These are phyloP conservation scores for Rhamnella rubrinervis DNA, from an alignment of 331 rosid species.

Conservation along the genomic window DNA sequence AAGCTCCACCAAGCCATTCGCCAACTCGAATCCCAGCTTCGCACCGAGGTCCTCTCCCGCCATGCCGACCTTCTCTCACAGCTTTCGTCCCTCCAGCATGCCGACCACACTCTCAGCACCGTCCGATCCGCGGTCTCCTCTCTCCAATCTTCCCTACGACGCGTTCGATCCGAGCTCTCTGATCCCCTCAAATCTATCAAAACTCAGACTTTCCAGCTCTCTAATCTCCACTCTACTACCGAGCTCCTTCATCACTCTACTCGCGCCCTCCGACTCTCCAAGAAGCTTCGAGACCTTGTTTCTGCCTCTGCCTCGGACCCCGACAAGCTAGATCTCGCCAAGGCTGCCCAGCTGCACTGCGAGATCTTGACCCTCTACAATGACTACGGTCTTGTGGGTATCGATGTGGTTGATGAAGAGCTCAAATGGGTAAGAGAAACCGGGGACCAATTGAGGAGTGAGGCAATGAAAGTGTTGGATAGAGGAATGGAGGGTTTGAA, in stretches of 20 bases:
- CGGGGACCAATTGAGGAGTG: slow-evolving; percentile 66
- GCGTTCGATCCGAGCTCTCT: slow-evolving; percentile 86
- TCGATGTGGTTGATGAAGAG: slow-evolving; percentile 76
- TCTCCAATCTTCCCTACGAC: slow-evolving; percentile 87
- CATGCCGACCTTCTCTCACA: slow-evolving; percentile 86
- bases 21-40: slow-evolving; percentile 94
- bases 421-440: slow-evolving; percentile 73
- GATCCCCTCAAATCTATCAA: slow-evolving; percentile 65
- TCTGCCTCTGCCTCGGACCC: slow-evolving; percentile 48
- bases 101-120: slow-evolving; percentile 81
- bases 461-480: slow-evolving; percentile 81
- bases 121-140: slow-evolving; percentile 76
- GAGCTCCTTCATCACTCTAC: slow-evolving; percentile 81
- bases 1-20: slow-evolving; percentile 87
- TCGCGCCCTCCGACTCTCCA: slow-evolving; percentile 79
- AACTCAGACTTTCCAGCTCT: slow-evolving; percentile 63
- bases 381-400: slow-evolving; percentile 72
- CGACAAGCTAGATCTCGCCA: slow-evolving; percentile 81
- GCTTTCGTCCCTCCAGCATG: slow-evolving; percentile 88
- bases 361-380: slow-evolving; percentile 71
- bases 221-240: slow-evolving; percentile 72
- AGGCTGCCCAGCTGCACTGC: slow-evolving; percentile 84
- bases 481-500: slow-evolving; percentile 97
- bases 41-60: slow-evolving; percentile 91
- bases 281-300: slow-evolving; percentile 77